A percentile compares a stretch with the other conserved stretches of the same genome.
Conservation (phyloP, 306 rosid species). For the Trifolium repens region DNA sequence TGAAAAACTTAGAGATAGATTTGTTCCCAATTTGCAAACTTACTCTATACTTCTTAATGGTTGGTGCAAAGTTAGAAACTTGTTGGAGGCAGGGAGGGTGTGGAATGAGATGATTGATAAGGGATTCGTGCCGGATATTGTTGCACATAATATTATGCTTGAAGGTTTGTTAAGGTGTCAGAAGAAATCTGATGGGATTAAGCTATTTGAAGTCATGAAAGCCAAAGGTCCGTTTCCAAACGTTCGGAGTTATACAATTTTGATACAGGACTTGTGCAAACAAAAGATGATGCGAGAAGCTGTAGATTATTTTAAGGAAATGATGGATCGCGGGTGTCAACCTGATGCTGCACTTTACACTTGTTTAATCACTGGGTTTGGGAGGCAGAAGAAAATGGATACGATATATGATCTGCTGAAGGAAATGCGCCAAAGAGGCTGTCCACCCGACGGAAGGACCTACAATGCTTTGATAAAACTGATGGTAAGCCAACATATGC, state of each 20-base stretch:
- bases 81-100: constrained; percentile 87
- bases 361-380: constrained; percentile 80
- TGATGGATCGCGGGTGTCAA: constrained; percentile 63
- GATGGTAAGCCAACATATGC: constrained; percentile 77
- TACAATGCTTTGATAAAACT: constrained; percentile 80
- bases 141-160: constrained; percentile 83
- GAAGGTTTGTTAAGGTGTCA: constrained; percentile 71
- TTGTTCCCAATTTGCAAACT: constrained; percentile 66
- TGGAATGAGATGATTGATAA: constrained; percentile 93
- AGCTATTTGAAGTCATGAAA: constrained; percentile 85
- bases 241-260: constrained; percentile 66
- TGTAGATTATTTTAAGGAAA: constrained; percentile 58
- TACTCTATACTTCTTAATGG: constrained; percentile 80
- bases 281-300: constrained; percentile 77
- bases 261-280: constrained; percentile 76
- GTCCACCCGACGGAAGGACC: constrained; percentile 74
- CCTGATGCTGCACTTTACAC: constrained; percentile 77
- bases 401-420: constrained; percentile 58
- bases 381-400: constrained; percentile 82
- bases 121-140: constrained; percentile 79
- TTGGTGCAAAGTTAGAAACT: constrained; percentile 76
- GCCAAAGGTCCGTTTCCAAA: constrained; percentile 81
- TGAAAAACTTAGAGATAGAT: constrained; percentile 68
- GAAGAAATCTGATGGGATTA: constrained; percentile 85
- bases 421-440: constrained; percentile 69